Conservation (phyloP, 1,139 yeast genomes). For the Candida labiduridarum region DNA sequence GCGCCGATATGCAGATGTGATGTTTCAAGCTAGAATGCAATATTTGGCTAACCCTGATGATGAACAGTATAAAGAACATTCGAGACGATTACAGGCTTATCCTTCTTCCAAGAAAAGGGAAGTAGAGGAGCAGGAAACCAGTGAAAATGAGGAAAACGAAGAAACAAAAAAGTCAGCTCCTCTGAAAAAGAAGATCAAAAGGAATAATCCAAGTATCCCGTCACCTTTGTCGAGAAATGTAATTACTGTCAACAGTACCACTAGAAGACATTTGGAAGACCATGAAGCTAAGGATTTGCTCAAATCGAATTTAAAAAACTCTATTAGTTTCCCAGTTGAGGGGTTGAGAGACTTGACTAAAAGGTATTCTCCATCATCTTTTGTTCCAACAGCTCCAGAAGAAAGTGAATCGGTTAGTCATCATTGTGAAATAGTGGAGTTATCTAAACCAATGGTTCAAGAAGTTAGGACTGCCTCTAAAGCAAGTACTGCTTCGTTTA, state of each 20-base stretch:
- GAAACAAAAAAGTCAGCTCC: slow-evolving; percentile 11
- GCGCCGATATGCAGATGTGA: slow-evolving; percentile 66
- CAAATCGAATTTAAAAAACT: slow-evolving; percentile 10
- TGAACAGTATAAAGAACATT: slow-evolving; percentile 27
- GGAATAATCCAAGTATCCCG: slow-evolving; percentile 10
- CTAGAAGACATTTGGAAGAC: not conserved
- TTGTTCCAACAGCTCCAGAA: slow-evolving; percentile 13
- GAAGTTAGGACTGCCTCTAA: slow-evolving; percentile 34
- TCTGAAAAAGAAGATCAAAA: slow-evolving; percentile 14
- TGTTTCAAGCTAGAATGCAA: slow-evolving; percentile 62
- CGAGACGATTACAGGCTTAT: slow-evolving; percentile 36
- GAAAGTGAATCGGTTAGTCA: slow-evolving; percentile 22
- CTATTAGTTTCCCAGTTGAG: slow-evolving; percentile 25
- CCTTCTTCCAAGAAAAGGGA: slow-evolving; percentile 24
- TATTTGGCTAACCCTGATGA: slow-evolving; percentile 50
- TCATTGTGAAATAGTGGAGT: slow-evolving; percentile 24
- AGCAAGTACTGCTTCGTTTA: slow-evolving; percentile 33
- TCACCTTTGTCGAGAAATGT: slow-evolving; percentile 17
- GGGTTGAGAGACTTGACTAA: slow-evolving; percentile 18
- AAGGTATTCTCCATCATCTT: slow-evolving; percentile 11
- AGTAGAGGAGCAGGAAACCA: slow-evolving; percentile 16
- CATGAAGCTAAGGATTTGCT: not conserved
- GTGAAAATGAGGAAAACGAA: slow-evolving; percentile 11
- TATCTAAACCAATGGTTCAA: slow-evolving; percentile 32
- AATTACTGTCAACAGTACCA: slow-evolving; percentile 4